phyloP scores from a whole-genome alignment of 108 stramenopile species.

The Nitzschia sp. region DNA sequence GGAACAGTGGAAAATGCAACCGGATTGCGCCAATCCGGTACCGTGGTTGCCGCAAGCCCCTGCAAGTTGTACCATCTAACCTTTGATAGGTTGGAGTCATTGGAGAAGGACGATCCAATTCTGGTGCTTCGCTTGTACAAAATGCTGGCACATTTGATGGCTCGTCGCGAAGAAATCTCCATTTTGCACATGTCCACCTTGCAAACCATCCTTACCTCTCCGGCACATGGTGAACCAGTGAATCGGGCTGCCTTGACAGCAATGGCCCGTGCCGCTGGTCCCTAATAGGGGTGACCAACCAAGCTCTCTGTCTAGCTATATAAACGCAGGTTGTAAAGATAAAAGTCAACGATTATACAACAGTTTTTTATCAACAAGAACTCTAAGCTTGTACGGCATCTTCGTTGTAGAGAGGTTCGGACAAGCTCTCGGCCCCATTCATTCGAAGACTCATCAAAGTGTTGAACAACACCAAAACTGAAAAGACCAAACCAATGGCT shows the following conservation, averaged over 20 bases:
- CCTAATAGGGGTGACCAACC: too few species aligned
- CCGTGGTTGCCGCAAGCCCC: slow-evolving; percentile 40
- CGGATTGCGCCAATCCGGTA: slow-evolving; percentile 39
- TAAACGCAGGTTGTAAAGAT: too few species aligned
- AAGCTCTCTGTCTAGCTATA: too few species aligned
- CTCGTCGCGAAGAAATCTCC: slow-evolving; percentile 61
- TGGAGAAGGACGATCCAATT: slow-evolving; percentile 51
- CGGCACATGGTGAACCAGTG: slow-evolving; percentile 56
- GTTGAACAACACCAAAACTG: slow-evolving; percentile 6
- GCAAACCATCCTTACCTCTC: slow-evolving; percentile 63
- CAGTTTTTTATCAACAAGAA: too few species aligned
- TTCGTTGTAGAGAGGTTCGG: slow-evolving; percentile 11
- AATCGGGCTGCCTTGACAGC: slow-evolving; percentile 1
- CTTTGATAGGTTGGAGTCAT: slow-evolving; percentile 44
- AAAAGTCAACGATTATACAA: too few species aligned
- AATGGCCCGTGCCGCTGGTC: background rate
- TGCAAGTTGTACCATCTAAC: slow-evolving; percentile 60
- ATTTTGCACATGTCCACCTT: slow-evolving; percentile 64
- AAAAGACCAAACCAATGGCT: slow-evolving; percentile 10
- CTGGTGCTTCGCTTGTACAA: slow-evolving; percentile 67
- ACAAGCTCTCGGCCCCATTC: background rate
- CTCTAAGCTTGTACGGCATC: slow-evolving; percentile 5
- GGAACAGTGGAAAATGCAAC: slow-evolving; percentile 27
- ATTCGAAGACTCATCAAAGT: background rate
- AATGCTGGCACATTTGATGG: slow-evolving; percentile 62